phyloP scores from a whole-genome alignment of 2,329 filamentous ascomycete genomes.

The Hypoxylon sp. region DNA sequence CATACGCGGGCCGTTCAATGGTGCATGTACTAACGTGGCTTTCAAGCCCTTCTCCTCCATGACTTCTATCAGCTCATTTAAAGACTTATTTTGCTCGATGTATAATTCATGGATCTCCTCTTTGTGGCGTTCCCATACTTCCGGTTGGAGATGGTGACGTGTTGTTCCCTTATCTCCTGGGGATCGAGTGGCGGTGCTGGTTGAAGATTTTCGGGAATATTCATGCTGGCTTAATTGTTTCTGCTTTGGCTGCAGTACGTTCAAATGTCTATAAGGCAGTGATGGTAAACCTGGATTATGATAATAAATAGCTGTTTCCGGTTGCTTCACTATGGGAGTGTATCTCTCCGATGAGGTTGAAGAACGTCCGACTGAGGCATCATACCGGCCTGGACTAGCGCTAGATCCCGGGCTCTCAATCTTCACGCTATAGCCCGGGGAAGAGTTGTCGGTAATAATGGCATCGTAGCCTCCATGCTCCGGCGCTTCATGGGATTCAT shows the following conservation, averaged over 20 bases:
- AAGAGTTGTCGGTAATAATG: constrained; percentile 9
- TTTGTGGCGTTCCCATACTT: constrained; percentile 46
- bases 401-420: constrained; percentile 32
- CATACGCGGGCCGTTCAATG: background rate
- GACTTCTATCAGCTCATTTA: constrained; percentile 43
- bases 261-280: constrained; percentile 10
- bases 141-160: constrained; percentile 41
- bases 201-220: background rate
- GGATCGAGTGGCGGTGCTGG: constrained; percentile 8
- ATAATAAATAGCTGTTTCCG: background rate
- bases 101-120: constrained; percentile 47
- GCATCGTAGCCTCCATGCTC: constrained; percentile 17
- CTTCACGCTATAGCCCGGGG: constrained; percentile 28
- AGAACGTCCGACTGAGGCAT: constrained; percentile 19
- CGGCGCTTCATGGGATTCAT: constrained; percentile 17
- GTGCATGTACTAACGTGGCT: constrained; percentile 44
- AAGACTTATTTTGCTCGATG: constrained; percentile 44
- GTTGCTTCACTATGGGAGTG: constrained; percentile 1
- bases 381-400: constrained; percentile 26
- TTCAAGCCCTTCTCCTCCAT: constrained; percentile 46
- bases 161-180: constrained; percentile 15
- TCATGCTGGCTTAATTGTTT: constrained; percentile 11
- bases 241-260: background rate
- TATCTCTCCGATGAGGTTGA: constrained; percentile 24
- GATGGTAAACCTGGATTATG: constrained; percentile 5